Conservation (phyloP, 257 asterid genomes). For the Avicennia marina region DNA sequence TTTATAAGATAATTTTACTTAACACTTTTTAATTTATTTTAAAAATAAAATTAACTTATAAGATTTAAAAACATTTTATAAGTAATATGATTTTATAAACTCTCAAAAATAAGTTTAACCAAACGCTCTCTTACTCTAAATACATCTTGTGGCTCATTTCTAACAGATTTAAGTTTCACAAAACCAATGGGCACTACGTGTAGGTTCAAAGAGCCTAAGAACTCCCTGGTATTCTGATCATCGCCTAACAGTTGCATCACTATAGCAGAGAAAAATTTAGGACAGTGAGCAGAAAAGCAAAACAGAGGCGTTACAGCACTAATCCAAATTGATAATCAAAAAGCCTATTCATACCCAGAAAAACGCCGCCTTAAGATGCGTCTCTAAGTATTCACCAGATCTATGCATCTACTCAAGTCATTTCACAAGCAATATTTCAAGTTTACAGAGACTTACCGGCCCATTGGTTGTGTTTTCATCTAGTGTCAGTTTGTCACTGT, state of each 20-base stretch:
- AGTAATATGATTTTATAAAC: too few species aligned
- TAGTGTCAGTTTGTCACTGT: conserved; percentile 22
- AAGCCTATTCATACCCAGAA: conserved; percentile 15
- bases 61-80: too few species aligned
- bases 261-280: not conserved
- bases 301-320: conserved; percentile 6
- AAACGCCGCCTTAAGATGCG: conserved; percentile 4
- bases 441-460: not conserved
- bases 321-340: conserved; percentile 4
- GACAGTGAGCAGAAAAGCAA: conserved; percentile 2
- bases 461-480: not conserved
- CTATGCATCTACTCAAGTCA: conserved; percentile 15
- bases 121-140: too few species aligned
- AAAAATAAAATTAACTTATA: too few species aligned
- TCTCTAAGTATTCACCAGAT: not conserved
- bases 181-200: not conserved
- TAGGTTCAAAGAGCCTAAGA: conserved; percentile 21
- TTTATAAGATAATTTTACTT: too few species aligned
- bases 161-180: too few species aligned
- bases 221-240: conserved; percentile 23
- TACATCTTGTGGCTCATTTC: too few species aligned
- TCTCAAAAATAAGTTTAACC: too few species aligned
- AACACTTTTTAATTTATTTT: too few species aligned
- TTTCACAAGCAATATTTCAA: conserved; percentile 26
- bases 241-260: conserved; percentile 19